A percentile compares a stretch with the other conserved stretches of the same genome.
These are phyloP conservation scores for Cladosporium sp. DNA, from an alignment of 2,329 filamentous ascomycete species.

Conservation along the genomic window DNA sequence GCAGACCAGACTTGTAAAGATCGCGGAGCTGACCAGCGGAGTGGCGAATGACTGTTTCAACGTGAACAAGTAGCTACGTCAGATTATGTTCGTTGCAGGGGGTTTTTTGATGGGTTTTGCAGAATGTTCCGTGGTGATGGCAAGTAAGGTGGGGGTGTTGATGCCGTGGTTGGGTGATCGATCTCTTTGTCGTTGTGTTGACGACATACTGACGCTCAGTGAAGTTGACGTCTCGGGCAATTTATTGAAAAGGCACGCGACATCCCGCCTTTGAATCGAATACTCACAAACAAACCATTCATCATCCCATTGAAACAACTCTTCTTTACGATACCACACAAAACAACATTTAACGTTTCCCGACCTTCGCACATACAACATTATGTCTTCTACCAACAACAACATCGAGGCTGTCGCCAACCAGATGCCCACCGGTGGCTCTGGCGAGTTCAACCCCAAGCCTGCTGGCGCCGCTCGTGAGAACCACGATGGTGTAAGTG, in stretches of 20 bases:
- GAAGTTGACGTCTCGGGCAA: too few species aligned
- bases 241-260: too few species aligned
- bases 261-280: too few species aligned
- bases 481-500: slow-evolving; percentile 15
- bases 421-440: slow-evolving; percentile 13
- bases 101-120: too few species aligned
- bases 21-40: background rate
- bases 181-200: too few species aligned
- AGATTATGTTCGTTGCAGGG: background rate
- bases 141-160: too few species aligned
- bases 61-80: background rate
- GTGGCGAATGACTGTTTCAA: background rate
- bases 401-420: slow-evolving; percentile 12
- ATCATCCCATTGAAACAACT: background rate
- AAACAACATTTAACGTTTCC: too few species aligned
- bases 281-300: too few species aligned
- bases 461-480: slow-evolving; percentile 3
- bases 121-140: too few species aligned
- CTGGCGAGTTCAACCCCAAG: slow-evolving; percentile 12
- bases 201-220: too few species aligned
- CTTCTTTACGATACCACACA: background rate
- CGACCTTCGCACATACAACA: too few species aligned
- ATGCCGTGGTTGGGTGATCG: too few species aligned
- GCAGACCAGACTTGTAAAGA: background rate
- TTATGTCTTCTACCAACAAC: slow-evolving; percentile 6